phyloP scores from a whole-genome alignment of 176 grass and related monocot genomes.

The Carex parvula region DNA sequence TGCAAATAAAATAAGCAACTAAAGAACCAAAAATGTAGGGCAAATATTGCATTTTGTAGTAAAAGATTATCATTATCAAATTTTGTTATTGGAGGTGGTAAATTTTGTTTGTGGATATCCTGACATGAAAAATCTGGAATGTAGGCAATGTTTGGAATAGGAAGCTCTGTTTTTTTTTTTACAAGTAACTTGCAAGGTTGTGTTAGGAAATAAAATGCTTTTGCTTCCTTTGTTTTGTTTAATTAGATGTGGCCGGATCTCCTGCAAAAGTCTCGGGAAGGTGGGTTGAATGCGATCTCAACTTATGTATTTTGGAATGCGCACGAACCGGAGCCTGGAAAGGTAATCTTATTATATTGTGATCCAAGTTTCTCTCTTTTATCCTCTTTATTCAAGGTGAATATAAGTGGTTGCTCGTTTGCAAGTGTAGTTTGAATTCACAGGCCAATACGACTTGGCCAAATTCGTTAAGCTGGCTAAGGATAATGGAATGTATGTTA shows the following conservation, averaged over 20 bases:
- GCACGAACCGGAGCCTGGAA: slow-evolving; percentile 61
- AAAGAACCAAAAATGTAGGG: too few species aligned
- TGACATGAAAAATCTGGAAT: not conserved
- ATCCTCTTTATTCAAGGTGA: not conserved
- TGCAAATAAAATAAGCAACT: too few species aligned
- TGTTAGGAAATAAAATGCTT: not conserved
- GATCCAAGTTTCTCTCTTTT: not conserved
- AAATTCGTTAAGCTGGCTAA: slow-evolving; percentile 62
- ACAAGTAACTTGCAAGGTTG: not conserved
- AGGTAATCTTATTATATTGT: slow-evolving; percentile 40
- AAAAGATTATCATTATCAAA: too few species aligned
- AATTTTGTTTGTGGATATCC: too few species aligned
- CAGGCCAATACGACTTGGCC: slow-evolving; percentile 52
- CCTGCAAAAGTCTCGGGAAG: slow-evolving; percentile 47
- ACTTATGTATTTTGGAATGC: slow-evolving; percentile 90
- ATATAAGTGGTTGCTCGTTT: not conserved
- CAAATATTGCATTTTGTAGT: too few species aligned
- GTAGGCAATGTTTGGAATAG: not conserved
- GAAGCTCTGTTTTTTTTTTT: not conserved
- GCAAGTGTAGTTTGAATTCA: slow-evolving; percentile 62
- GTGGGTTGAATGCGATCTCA: slow-evolving; percentile 81
- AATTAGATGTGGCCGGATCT: slow-evolving; percentile 68
- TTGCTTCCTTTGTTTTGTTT: not conserved
- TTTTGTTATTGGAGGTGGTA: too few species aligned
- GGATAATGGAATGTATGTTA: slow-evolving; percentile 44